Evolutionary conservation across 2,329 filamentous ascomycete genomes (phyloP), one percentile per base, ranked within the genome.

Genomic region (Aspergillus ibericus): DNA sequence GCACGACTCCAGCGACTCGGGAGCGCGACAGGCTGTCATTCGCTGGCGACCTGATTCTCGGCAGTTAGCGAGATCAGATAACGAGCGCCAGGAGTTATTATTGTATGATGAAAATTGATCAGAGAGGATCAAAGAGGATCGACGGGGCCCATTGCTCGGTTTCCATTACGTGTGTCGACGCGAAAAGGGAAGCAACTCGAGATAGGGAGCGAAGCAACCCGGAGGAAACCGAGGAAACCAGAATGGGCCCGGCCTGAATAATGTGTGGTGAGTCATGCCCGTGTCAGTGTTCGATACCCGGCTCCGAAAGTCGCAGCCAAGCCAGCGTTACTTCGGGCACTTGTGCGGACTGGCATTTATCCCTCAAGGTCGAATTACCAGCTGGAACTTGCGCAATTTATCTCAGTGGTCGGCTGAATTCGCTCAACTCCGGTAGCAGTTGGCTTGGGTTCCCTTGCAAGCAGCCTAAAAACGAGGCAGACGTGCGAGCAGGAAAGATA

Each of bases 271-370:
- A 53, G 51, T 53, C 51, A 50, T 34, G 48, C 29, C 12, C 35
- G 48, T 34, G 42, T 18, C 20, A 53, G 36, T 20, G 25, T 48
- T 48, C 25, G 44, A 48, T 48, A 48, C 44, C 44, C 53, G 63
- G 60, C 61, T 68, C 64, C 63, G 63, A 65, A 60, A 59, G 59
- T 67, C 63, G 63, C 61, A 63, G 55, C 56, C 54, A 60, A 61
- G 53, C 36, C 51, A 44, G 36, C 32, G 16, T 40, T 18, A 36
- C 29, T 40, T 40, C 35, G 36, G 36, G 51, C 35, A 53, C 25
- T 42, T 29, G 35, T 53, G 50, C 50, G 50, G 35, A 27, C 29
- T 29, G 35, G 10, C 35, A 22, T 40, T 16, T 40, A 12, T 42
- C 16, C 25, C 20, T 27, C 42, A 25, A 25, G 40, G 40, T 20